Percentiles rank a stretch among this genome's conserved stretches.
These are phyloP conservation scores for Anisodus tanguticus DNA, from an alignment of 257 asterid species.

Conservation along the genomic window DNA sequence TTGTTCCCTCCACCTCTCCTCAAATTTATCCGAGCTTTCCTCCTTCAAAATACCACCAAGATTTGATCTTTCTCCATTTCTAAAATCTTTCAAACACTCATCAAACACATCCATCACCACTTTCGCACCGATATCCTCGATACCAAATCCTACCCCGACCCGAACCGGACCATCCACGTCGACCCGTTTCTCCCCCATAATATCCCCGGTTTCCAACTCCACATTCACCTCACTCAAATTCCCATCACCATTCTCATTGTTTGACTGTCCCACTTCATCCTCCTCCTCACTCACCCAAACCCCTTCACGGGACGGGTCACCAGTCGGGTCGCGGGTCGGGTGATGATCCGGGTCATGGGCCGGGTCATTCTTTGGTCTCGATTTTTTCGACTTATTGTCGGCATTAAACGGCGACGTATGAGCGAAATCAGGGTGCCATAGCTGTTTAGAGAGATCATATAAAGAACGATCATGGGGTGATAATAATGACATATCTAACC, in stretches of 20 bases:
- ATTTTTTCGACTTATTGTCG: conserved; percentile 31
- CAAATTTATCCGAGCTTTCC: conserved; percentile 38
- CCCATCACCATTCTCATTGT: conserved; percentile 31
- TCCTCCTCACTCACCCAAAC: conserved; percentile 15
- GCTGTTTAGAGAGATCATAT: conserved; percentile 56
- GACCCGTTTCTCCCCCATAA: conserved; percentile 14
- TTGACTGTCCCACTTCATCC: conserved; percentile 26
- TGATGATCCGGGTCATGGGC: no score
- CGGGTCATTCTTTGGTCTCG: not conserved
- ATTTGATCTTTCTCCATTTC: conserved; percentile 35
- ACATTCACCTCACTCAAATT: conserved; percentile 80
- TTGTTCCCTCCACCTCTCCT: conserved; percentile 68
- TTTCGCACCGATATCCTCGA: conserved; percentile 48
- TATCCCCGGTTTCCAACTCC: conserved; percentile 44
- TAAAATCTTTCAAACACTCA: conserved; percentile 64
- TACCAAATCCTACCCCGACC: conserved; percentile 27
- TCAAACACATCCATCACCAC: conserved; percentile 61
- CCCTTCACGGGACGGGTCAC: not conserved
- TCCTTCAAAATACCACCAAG: conserved; percentile 36
- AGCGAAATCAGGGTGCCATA: conserved; percentile 74
- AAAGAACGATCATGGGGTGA: conserved; percentile 73
- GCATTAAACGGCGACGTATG: conserved; percentile 56
- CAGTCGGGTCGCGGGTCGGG: no score
- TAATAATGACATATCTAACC: conserved; percentile 53
- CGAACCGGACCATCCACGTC: conserved; percentile 12